Percentiles rank a stretch among this genome's conserved stretches.
Evolutionary conservation across 139 green algal genomes (phyloP).

Genomic region (Haematococcus sp.): DNA sequence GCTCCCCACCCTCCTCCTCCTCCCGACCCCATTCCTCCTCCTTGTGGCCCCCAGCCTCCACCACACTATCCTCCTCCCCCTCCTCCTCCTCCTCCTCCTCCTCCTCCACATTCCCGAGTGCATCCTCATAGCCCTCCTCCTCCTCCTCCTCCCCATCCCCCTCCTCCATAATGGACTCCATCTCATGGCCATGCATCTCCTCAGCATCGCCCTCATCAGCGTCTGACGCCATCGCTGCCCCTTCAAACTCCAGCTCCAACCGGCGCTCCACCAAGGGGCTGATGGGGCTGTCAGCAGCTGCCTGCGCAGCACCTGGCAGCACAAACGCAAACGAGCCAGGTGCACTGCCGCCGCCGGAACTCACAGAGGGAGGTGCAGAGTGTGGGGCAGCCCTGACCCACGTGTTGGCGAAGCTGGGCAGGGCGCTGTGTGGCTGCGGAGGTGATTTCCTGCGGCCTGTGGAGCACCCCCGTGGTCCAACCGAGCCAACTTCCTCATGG

Average conservation of each 20-base stretch:
- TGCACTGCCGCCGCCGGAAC: background rate
- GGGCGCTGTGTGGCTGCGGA: background rate
- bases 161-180: too few species aligned
- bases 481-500: too few species aligned
- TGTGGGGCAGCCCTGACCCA: background rate
- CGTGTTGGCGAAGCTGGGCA: slow-evolving; percentile 5
- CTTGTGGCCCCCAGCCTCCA: too few species aligned
- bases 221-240: background rate
- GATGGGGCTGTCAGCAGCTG: background rate
- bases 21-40: too few species aligned
- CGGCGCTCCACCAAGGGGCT: slow-evolving; percentile 9
- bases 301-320: background rate
- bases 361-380: too few species aligned
- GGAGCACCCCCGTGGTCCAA: too few species aligned
- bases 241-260: slow-evolving; percentile 11
- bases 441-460: background rate
- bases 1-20: too few species aligned
- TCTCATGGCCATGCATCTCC: background rate
- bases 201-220: background rate
- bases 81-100: too few species aligned
- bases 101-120: too few species aligned
- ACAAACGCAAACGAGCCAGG: background rate
- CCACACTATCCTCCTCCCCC: too few species aligned
- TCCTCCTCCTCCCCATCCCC: too few species aligned
- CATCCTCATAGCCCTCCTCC: too few species aligned